A percentile compares a stretch with the other conserved stretches of the same genome.
Evolutionary conservation across 2,329 filamentous ascomycete species (phyloP).

Genomic region (Bipolaris victoriae): DNA sequence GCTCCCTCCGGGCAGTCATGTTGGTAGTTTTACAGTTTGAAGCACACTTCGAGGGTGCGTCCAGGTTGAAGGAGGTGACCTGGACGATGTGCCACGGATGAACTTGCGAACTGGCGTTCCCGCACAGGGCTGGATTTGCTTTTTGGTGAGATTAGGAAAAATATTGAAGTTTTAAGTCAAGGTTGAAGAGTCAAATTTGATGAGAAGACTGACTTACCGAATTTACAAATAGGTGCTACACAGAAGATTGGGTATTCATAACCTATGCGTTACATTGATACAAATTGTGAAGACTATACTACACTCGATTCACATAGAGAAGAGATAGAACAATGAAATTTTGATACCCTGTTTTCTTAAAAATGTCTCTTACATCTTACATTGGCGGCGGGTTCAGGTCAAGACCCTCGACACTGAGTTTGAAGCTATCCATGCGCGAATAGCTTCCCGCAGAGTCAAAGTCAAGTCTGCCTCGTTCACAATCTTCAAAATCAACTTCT

Average conservation of each 20-base stretch:
- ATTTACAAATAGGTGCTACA: neutral
- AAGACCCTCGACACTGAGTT: conserved; percentile 64
- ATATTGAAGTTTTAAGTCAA: neutral
- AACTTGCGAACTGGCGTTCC: conserved; percentile 3
- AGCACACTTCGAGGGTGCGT: conserved; percentile 2
- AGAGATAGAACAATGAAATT: neutral
- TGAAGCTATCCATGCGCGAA: conserved; percentile 72
- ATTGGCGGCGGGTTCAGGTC: conserved; percentile 65
- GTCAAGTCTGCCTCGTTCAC: conserved; percentile 79
- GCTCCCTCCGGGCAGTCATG: neutral
- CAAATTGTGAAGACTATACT: neutral
- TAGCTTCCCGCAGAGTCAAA: conserved; percentile 86
- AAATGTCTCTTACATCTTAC: neutral
- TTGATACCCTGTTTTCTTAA: neutral
- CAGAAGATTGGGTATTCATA: neutral
- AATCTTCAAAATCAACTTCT: conserved; percentile 88
- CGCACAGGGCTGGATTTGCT: neutral
- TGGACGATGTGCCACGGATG: conserved; percentile 3
- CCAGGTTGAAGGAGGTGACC: neutral
- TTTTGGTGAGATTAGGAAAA: neutral
- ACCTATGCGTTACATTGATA: too few species aligned
- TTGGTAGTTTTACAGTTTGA: conserved; percentile 3
- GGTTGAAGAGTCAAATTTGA: neutral
- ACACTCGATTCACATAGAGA: neutral
- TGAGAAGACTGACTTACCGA: neutral